phyloP scores from a whole-genome alignment of 176 grass and related monocot species.

The Saccharum spontaneum region DNA sequence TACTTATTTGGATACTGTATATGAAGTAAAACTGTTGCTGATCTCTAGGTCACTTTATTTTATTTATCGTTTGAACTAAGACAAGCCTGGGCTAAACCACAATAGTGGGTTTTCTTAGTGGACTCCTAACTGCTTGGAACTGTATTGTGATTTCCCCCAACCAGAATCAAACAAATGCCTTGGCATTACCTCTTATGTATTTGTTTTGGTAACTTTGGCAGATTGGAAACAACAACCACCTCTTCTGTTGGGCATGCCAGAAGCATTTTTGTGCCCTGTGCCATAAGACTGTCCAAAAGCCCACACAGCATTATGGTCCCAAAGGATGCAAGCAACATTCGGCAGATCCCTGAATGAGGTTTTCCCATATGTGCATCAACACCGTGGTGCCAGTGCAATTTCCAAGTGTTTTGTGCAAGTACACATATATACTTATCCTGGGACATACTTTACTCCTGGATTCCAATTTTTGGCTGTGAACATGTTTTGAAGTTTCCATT shows the following conservation, averaged over 20 bases:
- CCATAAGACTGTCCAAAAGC: slow-evolving; percentile 55
- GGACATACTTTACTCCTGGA: not conserved
- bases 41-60: not conserved
- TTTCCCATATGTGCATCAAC: slow-evolving; percentile 1
- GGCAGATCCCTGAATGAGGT: slow-evolving; percentile 39
- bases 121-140: not conserved
- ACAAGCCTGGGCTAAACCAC: not conserved
- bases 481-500: not conserved
- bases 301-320: slow-evolving; percentile 61
- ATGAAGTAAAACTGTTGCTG: not conserved
- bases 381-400: not conserved
- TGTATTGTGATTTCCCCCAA: not conserved
- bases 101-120: not conserved
- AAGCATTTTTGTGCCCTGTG: slow-evolving; percentile 74
- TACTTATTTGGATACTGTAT: not conserved
- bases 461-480: slow-evolving; percentile 1
- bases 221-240: slow-evolving; percentile 76
- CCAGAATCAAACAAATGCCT: not conserved
- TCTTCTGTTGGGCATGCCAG: slow-evolving; percentile 78
- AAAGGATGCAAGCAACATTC: slow-evolving; percentile 84
- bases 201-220: slow-evolving; percentile 41
- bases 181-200: slow-evolving; percentile 14
- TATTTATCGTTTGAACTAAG: slow-evolving; percentile 10
- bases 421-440: not conserved
- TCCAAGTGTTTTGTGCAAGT: slow-evolving; percentile 7